A percentile compares a stretch with the other conserved stretches of the same genome.
Conservation (phyloP, 106 monocot species). For the Platanthera guangdongensis region DNA sequence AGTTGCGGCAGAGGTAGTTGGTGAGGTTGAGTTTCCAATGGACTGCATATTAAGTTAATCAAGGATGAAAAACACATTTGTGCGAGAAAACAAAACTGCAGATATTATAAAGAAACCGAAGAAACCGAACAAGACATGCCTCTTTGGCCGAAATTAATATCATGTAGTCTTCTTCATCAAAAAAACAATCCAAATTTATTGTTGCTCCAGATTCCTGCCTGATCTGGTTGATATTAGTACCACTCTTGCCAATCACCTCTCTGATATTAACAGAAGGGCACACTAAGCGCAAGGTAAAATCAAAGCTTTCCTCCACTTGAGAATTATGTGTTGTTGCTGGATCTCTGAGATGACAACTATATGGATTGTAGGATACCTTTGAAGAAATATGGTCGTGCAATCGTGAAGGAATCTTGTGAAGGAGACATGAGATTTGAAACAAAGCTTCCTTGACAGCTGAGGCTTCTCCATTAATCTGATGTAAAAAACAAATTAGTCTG, state of each 20-base stretch:
- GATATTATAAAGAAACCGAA: neutral
- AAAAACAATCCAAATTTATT: slow-evolving; percentile 31
- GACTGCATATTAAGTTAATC: slow-evolving; percentile 21
- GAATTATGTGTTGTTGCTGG: neutral
- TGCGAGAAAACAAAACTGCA: neutral
- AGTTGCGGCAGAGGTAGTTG: slow-evolving; percentile 45
- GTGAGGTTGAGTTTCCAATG: slow-evolving; percentile 38
- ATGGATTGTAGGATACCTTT: slow-evolving; percentile 8
- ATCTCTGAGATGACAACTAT: slow-evolving; percentile 23
- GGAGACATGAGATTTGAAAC: slow-evolving; percentile 41
- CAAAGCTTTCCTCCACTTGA: slow-evolving; percentile 3
- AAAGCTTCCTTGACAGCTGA: slow-evolving; percentile 43
- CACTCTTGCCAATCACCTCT: slow-evolving; percentile 53
- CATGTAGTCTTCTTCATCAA: slow-evolving; percentile 34
- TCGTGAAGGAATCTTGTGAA: slow-evolving; percentile 42
- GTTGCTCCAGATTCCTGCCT: slow-evolving; percentile 36
- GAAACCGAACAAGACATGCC: slow-evolving; percentile 10
- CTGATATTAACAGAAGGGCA: slow-evolving; percentile 44
- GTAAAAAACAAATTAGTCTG: neutral
- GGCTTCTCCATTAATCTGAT: slow-evolving; percentile 51
- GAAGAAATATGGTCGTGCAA: slow-evolving; percentile 27
- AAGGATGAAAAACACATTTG: neutral
- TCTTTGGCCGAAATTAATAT: slow-evolving; percentile 32
- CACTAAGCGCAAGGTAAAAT: slow-evolving; percentile 38
- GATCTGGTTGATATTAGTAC: slow-evolving; percentile 27